Percentiles rank a stretch among this genome's conserved stretches.
phyloP scores from a whole-genome alignment of 306 rosid genomes.

The Cajanus cajan region DNA sequence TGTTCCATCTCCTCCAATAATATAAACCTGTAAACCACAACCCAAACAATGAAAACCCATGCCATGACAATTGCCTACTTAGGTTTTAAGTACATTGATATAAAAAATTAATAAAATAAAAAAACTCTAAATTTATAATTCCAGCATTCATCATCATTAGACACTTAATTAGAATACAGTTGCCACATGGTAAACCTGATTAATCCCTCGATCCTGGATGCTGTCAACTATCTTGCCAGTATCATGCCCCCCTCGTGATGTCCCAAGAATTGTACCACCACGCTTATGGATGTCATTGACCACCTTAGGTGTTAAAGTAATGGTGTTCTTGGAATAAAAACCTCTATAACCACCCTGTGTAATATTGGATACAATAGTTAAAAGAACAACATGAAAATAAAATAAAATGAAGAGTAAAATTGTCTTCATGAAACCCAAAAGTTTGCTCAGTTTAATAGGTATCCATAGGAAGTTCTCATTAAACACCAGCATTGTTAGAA shows the following conservation, averaged over 20 bases:
- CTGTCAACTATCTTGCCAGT: slow-evolving; percentile 90
- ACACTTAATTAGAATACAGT: slow-evolving; percentile 9
- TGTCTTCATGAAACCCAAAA: background rate
- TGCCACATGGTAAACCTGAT: slow-evolving; percentile 60
- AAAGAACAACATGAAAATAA: background rate
- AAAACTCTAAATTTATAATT: slow-evolving; percentile 3
- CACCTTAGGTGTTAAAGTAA: slow-evolving; percentile 72
- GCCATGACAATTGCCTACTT: slow-evolving; percentile 15
- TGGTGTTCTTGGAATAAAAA: slow-evolving; percentile 75
- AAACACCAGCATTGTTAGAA: background rate
- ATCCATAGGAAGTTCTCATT: background rate
- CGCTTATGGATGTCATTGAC: slow-evolving; percentile 97
- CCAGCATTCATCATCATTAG: slow-evolving; percentile 23
- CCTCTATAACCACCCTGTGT: slow-evolving; percentile 94
- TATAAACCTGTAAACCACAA: slow-evolving; percentile 67
- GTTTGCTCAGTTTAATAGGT: slow-evolving; percentile 19
- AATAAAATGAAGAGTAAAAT: background rate
- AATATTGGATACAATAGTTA: slow-evolving; percentile 13
- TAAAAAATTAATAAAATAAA: too few relatives aligned
- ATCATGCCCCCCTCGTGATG: slow-evolving; percentile 96
- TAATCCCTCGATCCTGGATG: slow-evolving; percentile 91
- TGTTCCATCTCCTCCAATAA: slow-evolving; percentile 99
- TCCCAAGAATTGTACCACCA: slow-evolving; percentile 88
- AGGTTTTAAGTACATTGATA: slow-evolving; percentile 13
- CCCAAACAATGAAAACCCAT: slow-evolving; percentile 27